A percentile compares a stretch with the other conserved stretches of the same genome.
Conservation (phyloP, 148 eudicot species). For the Nyssa sinensis region DNA sequence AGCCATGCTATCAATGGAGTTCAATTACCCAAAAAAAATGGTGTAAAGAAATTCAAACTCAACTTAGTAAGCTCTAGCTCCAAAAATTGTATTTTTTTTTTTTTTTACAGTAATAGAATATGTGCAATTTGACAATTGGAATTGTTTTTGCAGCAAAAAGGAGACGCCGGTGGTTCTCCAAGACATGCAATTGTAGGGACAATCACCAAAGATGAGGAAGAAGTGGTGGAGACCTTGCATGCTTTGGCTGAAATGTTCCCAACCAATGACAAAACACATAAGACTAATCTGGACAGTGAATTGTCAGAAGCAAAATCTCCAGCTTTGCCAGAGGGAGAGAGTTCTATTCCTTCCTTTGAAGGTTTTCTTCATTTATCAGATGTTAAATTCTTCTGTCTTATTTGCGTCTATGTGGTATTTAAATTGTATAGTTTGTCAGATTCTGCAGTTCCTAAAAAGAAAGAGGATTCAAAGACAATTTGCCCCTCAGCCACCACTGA, state of each 20-base stretch:
- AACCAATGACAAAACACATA: constrained; percentile 19
- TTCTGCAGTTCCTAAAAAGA: constrained; percentile 15
- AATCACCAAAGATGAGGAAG: constrained; percentile 75
- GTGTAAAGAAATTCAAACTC: constrained; percentile 37
- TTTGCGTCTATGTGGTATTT: not conserved
- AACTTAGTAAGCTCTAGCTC: constrained; percentile 16
- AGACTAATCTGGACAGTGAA: constrained; percentile 18
- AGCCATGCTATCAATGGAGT: constrained; percentile 29
- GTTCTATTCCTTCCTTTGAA: constrained; percentile 25
- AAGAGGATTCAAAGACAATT: constrained; percentile 25
- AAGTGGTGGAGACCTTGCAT: constrained; percentile 72
- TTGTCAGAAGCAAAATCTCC: constrained; percentile 20
- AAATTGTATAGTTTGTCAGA: constrained; percentile 7
- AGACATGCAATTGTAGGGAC: constrained; percentile 14
- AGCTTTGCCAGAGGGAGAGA: constrained; percentile 16
- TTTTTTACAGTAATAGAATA: not conserved
- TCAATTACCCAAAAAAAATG: constrained; percentile 24
- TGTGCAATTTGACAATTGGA: not conserved
- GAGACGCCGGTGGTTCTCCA: constrained; percentile 9
- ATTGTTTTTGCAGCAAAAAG: constrained; percentile 31
- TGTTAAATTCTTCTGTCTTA: not conserved
- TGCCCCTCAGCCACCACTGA: constrained; percentile 12
- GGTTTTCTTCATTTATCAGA: constrained; percentile 26
- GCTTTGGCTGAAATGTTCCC: constrained; percentile 64
- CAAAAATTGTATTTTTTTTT: not conserved